phyloP scores from a whole-genome alignment of 768 basidiomycete genomes.

The Favolaschia claudopus region DNA sequence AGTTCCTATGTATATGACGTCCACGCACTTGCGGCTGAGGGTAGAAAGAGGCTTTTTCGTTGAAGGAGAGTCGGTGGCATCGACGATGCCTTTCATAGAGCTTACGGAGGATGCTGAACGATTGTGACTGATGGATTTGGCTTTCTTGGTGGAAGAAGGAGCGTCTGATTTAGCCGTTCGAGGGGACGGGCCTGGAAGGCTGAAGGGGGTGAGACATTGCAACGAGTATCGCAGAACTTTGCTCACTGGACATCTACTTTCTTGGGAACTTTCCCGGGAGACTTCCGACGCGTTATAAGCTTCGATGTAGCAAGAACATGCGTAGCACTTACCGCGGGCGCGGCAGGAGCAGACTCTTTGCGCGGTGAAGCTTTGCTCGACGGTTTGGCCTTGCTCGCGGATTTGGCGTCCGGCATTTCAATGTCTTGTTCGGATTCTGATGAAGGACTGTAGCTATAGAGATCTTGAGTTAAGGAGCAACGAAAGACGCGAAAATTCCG shows the following conservation, averaged over 20 bases:
- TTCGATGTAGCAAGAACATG: not conserved
- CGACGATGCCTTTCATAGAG: slow-evolving; percentile 38
- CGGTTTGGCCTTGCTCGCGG: slow-evolving; percentile 9
- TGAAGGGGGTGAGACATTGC: slow-evolving; percentile 16
- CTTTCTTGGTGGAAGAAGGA: slow-evolving; percentile 21
- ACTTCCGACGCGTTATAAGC: slow-evolving; percentile 3
- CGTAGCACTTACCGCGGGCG: slow-evolving; percentile 14
- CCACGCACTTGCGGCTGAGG: slow-evolving; percentile 23
- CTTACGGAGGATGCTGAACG: slow-evolving; percentile 32
- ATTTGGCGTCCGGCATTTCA: slow-evolving; percentile 17
- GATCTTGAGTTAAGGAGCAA: not conserved
- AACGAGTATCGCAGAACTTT: not conserved
- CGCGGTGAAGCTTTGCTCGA: not conserved
- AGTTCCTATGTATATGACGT: not conserved
- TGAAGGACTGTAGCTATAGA: not conserved
- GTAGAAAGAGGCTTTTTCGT: slow-evolving; percentile 26
- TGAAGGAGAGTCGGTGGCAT: slow-evolving; percentile 26
- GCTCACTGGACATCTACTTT: slow-evolving; percentile 43
- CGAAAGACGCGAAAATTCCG: slow-evolving; percentile 14
- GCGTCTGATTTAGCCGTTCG: slow-evolving; percentile 21
- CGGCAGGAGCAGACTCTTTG: slow-evolving; percentile 8
- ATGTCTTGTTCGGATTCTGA: slow-evolving; percentile 19
- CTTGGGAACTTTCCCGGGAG: slow-evolving; percentile 33
- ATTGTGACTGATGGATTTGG: slow-evolving; percentile 17
- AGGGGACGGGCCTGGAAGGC: slow-evolving; percentile 35